phyloP scores from a whole-genome alignment of 2,329 filamentous ascomycete genomes.

The Monosporascus sp. region DNA sequence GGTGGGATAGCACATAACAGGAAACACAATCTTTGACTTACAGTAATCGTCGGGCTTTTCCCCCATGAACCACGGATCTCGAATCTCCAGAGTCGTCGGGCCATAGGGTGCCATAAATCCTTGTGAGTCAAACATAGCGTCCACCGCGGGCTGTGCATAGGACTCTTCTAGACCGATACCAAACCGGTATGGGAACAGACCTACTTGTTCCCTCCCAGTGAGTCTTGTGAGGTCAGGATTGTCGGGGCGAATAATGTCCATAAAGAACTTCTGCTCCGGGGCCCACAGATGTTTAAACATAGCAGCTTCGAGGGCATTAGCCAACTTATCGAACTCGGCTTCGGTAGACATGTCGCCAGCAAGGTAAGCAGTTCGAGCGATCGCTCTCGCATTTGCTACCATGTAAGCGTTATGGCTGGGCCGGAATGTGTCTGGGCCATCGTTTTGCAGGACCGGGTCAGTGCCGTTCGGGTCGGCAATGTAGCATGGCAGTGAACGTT shows the following conservation, averaged over 20 bases:
- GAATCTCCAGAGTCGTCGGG: slow-evolving; percentile 37
- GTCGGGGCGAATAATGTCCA: slow-evolving; percentile 31
- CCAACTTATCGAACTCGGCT: slow-evolving; percentile 27
- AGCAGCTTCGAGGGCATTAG: slow-evolving; percentile 27
- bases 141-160: slow-evolving; percentile 26
- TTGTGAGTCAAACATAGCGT: slow-evolving; percentile 30
- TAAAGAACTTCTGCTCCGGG: slow-evolving; percentile 32
- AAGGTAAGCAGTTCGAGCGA: slow-evolving; percentile 31
- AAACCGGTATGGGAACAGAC: slow-evolving; percentile 37
- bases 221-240: slow-evolving; percentile 31
- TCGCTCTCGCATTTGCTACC: slow-evolving; percentile 36
- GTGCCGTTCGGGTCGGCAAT: slow-evolving; percentile 28
- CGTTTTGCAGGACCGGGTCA: slow-evolving; percentile 24
- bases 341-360: slow-evolving; percentile 26
- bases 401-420: slow-evolving; percentile 41
- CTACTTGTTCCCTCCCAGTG: slow-evolving; percentile 35
- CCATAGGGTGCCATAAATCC: slow-evolving; percentile 34
- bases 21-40: slow-evolving; percentile 5
- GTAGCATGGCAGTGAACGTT: slow-evolving; percentile 35
- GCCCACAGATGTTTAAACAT: slow-evolving; percentile 35
- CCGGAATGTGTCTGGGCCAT: slow-evolving; percentile 37
- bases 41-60: slow-evolving; percentile 26
- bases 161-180: slow-evolving; percentile 30
- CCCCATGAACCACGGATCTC: slow-evolving; percentile 34
- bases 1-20: too few relatives aligned